Evolutionary conservation across 768 basidiomycete genomes (phyloP), one percentile per base, ranked within the genome.

Genomic region (Filobasidium floriforme): DNA sequence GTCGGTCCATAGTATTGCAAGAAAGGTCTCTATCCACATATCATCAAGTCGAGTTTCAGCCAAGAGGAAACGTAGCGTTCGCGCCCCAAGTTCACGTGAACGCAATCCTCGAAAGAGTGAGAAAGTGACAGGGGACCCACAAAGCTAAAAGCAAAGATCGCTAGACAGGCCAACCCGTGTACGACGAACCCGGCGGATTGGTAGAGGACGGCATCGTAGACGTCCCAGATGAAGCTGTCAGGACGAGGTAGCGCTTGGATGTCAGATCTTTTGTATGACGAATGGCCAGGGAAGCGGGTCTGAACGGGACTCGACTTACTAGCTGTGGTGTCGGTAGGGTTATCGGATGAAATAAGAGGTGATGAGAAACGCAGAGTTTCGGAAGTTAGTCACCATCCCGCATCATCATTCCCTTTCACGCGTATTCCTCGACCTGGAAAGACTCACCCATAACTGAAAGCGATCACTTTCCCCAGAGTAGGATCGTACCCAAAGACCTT

Each of bases 401-500:
- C 32, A 37, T 3, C 32, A 49, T 5, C 46, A 49, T 49, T 49
- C 46, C 12, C 22, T 49, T 44, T 19, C 19, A 10, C 19, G 10
- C 43, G 10, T 44, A 10, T 44, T 44, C 19, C 19, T 44, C 43
- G 10, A 10, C 43, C 19, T 19, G 43, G 10, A 19, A 44, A 44
- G 14, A 79, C 81, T 70, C 66, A 88, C 88, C 87, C 90, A 60
- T 83, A 82, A 37, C 88, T 85, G 59, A 94, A 82, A 26, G 88
- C 88, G 70, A 85, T 80, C 1, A 87, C 79, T 55, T 83, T 80
- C 24, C 85, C 87, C 5, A 83, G 82, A 10, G 75, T 67, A 0
- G 83, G 80, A 69, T 88, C 83, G 83, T 88, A 91, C 7, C 89
- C 91, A 73, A 87, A 91, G 7, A 85, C 87, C 40, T 84, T 84